These are phyloP conservation scores for Xylaria sp. DNA, from an alignment of 2,329 filamentous ascomycete species.

Conservation along the genomic window DNA sequence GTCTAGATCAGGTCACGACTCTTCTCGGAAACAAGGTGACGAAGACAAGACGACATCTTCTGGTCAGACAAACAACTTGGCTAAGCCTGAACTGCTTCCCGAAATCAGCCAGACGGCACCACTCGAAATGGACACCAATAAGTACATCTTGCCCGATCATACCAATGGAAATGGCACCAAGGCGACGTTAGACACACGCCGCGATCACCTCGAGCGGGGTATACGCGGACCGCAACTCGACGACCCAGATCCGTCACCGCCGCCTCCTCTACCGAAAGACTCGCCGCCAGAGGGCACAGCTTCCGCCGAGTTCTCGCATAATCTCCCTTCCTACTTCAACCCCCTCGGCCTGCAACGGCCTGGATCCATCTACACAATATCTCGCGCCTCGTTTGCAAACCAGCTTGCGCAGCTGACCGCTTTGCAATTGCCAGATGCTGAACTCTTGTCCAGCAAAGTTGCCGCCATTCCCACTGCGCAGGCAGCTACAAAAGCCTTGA, in stretches of 20 bases:
- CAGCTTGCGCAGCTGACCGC: constrained; percentile 92
- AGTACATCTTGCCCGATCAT: constrained; percentile 75
- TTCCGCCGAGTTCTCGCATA: constrained; percentile 53
- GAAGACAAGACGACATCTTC: constrained; percentile 24
- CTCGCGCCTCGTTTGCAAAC: constrained; percentile 87
- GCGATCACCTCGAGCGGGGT: constrained; percentile 62
- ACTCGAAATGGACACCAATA: constrained; percentile 72
- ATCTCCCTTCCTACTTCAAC: constrained; percentile 68
- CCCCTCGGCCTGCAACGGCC: constrained; percentile 69
- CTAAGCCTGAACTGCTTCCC: constrained; percentile 50
- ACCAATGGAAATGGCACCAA: constrained; percentile 71
- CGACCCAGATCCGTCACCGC: constrained; percentile 44
- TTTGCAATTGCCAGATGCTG: constrained; percentile 84
- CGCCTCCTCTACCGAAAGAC: constrained; percentile 58
- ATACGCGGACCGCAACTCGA: constrained; percentile 46
- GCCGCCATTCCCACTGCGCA: constrained; percentile 83
- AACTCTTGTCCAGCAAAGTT: constrained; percentile 81
- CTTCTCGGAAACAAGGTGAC: constrained; percentile 34
- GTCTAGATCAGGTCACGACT: constrained; percentile 42
- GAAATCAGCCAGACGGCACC: constrained; percentile 57
- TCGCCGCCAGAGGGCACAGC: constrained; percentile 50
- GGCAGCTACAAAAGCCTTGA: constrained; percentile 80
- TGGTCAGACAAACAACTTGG: constrained; percentile 21
- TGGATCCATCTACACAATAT: constrained; percentile 92
- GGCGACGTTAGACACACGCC: constrained; percentile 61